Percentiles rank a stretch among this genome's conserved stretches.
Conservation (phyloP, 768 basidiomycete species). For the Naganishia antarctica region DNA sequence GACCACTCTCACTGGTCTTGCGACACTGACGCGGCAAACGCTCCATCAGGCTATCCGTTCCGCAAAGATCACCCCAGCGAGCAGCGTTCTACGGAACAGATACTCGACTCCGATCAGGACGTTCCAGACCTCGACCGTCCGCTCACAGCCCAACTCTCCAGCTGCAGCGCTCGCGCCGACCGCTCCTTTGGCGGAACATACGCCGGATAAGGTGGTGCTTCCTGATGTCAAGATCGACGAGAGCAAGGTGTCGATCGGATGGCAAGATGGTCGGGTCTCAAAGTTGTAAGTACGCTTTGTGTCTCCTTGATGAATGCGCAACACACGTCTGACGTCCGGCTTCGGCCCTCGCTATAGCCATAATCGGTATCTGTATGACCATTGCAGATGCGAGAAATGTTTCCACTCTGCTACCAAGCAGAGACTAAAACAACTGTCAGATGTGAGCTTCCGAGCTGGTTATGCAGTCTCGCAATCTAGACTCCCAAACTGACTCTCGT, state of each 20-base stretch:
- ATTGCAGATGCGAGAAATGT: constrained; percentile 80
- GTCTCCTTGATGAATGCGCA: background rate
- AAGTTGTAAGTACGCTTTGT: constrained; percentile 8
- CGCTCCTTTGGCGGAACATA: background rate
- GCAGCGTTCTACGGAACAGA: background rate
- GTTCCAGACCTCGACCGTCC: background rate
- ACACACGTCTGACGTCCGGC: background rate
- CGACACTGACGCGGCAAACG: background rate
- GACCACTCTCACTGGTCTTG: background rate
- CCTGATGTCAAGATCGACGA: background rate
- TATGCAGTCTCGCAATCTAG: background rate
- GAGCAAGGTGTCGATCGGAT: constrained; percentile 21
- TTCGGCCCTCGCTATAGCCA: constrained; percentile 50
- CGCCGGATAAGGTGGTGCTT: background rate
- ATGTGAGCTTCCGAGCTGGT: constrained; percentile 53
- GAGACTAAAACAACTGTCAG: constrained; percentile 77
- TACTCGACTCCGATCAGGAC: background rate
- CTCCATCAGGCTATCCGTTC: background rate
- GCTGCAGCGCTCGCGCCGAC: background rate
- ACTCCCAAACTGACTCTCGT: background rate
- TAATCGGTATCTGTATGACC: constrained; percentile 85
- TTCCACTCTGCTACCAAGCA: constrained; percentile 87
- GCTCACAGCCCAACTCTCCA: background rate
- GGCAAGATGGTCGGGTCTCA: constrained; percentile 24
- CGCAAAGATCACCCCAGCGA: background rate